These are phyloP conservation scores for Tylopilus subfusipes DNA, from an alignment of 768 basidiomycete species.

Conservation along the genomic window DNA sequence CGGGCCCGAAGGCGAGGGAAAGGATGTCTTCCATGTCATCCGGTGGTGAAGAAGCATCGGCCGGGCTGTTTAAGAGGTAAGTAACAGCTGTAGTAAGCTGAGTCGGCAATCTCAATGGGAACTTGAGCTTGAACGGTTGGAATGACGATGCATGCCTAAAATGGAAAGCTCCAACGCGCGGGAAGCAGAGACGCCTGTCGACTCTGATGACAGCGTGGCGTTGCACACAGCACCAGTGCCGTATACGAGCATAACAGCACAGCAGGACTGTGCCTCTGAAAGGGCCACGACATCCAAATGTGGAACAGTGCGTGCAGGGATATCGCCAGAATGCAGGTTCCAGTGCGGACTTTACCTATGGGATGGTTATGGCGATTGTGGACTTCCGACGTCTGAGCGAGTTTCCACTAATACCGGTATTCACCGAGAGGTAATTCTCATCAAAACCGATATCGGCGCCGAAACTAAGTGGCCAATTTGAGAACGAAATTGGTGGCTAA, in stretches of 20 bases:
- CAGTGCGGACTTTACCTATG: conserved; percentile 3
- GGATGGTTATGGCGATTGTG: conserved; percentile 9
- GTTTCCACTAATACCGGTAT: neutral
- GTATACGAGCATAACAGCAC: conserved; percentile 2
- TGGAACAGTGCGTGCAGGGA: neutral
- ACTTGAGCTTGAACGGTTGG: neutral
- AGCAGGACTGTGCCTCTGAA: conserved; percentile 14
- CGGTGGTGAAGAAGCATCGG: neutral
- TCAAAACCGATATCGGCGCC: conserved; percentile 2
- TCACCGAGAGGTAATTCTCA: neutral
- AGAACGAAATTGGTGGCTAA: conserved; percentile 1
- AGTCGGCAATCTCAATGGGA: neutral
- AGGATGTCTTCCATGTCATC: neutral
- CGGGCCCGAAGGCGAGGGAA: neutral
- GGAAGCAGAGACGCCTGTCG: neutral
- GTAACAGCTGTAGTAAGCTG: neutral
- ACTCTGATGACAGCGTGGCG: neutral
- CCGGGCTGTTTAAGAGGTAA: neutral
- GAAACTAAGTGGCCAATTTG: conserved; percentile 2
- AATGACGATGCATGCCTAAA: conserved; percentile 13
- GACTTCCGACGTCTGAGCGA: conserved; percentile 2
- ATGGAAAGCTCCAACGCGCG: neutral
- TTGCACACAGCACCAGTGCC: conserved; percentile 12
- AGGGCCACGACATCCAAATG: neutral
- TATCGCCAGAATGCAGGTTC: conserved; percentile 10